Conservation (phyloP, 441 rosid genomes). For the Brassica hybrid region DNA sequence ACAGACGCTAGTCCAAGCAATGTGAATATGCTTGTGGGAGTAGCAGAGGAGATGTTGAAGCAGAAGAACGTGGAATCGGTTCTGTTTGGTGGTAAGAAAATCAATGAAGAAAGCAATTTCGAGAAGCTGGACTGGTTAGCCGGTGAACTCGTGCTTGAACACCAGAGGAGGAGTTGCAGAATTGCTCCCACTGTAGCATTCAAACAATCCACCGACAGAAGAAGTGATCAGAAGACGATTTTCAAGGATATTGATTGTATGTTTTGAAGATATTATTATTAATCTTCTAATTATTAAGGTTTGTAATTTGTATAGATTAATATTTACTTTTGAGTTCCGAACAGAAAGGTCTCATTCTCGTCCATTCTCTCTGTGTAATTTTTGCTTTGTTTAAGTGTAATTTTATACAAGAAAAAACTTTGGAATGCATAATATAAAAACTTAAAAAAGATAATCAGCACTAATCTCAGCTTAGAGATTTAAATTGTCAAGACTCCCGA, state of each 20-base stretch:
- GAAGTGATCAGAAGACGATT: conserved; percentile 36
- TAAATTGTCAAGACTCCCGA: neutral
- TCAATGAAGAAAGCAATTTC: conserved; percentile 68
- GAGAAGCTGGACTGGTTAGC: conserved; percentile 93
- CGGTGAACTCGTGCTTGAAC: conserved; percentile 81
- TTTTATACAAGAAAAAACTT: neutral
- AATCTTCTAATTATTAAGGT: neutral
- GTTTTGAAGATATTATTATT: conserved; percentile 26
- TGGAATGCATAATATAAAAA: neutral
- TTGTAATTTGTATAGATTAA: conserved; percentile 31
- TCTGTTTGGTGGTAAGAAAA: conserved; percentile 77
- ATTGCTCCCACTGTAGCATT: conserved; percentile 96
- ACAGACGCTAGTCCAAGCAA: conserved; percentile 69
- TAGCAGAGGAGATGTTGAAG: conserved; percentile 89
- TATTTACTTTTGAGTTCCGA: conserved; percentile 22
- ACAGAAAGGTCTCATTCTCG: conserved; percentile 6
- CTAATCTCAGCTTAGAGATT: no score
- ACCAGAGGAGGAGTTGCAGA: conserved; percentile 91
- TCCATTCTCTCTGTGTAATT: neutral
- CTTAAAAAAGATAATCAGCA: neutral
- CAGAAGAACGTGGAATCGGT: conserved; percentile 90
- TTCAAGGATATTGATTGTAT: conserved; percentile 46
- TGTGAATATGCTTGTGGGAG: conserved; percentile 67
- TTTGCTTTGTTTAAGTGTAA: conserved; percentile 8
- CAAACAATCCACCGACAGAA: conserved; percentile 62